A percentile compares a stretch with the other conserved stretches of the same genome.
These are phyloP conservation scores for Purpureocillium takamizusanense DNA, from an alignment of 2,329 filamentous ascomycete genomes.

Conservation along the genomic window DNA sequence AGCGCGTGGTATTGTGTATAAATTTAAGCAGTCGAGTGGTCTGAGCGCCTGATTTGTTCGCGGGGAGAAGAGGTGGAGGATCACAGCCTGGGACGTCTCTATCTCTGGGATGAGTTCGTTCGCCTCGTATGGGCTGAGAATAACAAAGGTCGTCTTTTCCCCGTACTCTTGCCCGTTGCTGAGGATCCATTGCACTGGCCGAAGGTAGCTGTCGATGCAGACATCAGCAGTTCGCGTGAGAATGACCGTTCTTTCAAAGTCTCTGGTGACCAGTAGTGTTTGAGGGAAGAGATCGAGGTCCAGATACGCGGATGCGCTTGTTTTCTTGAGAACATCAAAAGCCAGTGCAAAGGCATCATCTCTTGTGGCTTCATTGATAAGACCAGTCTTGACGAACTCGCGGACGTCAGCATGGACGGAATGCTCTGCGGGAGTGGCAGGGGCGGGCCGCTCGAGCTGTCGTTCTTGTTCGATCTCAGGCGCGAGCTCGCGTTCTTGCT, in stretches of 20 bases:
- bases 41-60: slow-evolving; percentile 1
- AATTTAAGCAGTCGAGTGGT: slow-evolving; percentile 1
- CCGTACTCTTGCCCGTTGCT: neutral
- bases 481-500: slow-evolving; percentile 60
- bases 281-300: neutral
- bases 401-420: slow-evolving; percentile 31
- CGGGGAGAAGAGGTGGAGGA: slow-evolving; percentile 36
- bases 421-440: slow-evolving; percentile 26
- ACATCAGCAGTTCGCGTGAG: neutral
- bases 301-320: slow-evolving; percentile 9
- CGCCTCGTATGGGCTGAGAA: slow-evolving; percentile 54
- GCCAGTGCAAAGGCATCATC: slow-evolving; percentile 5
- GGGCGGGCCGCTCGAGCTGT: slow-evolving; percentile 38
- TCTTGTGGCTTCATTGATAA: neutral
- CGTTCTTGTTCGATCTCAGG: slow-evolving; percentile 55
- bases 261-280: neutral
- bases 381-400: slow-evolving; percentile 1
- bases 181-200: slow-evolving; percentile 15
- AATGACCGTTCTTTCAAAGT: slow-evolving; percentile 1
- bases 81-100: slow-evolving; percentile 13
- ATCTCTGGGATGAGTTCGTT: slow-evolving; percentile 19
- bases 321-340: slow-evolving; percentile 8
- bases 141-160: slow-evolving; percentile 25
- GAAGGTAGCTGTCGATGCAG: slow-evolving; percentile 11
- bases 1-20: no score